These are phyloP conservation scores for Lachancea mirantina DNA, from an alignment of 805 yeast species.

Conservation along the genomic window DNA sequence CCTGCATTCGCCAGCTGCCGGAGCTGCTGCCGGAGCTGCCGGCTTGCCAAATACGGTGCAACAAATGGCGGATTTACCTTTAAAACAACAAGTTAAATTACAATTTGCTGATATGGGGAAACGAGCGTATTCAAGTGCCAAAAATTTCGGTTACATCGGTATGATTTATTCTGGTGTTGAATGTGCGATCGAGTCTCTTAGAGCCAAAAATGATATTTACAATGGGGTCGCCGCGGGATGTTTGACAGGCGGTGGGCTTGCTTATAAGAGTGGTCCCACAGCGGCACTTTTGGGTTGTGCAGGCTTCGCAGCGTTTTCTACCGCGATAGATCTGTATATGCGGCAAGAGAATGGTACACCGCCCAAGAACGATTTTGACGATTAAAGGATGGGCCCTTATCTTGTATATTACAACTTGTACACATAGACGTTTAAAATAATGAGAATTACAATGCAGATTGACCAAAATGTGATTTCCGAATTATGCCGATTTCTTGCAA, in stretches of 20 bases:
- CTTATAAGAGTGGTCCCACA: conserved; percentile 87
- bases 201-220: conserved; percentile 88
- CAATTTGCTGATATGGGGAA: conserved; percentile 90
- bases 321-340: conserved; percentile 81
- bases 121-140: conserved; percentile 82
- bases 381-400: conserved; percentile 22
- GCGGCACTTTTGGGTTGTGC: conserved; percentile 91
- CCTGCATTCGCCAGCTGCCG: conserved; percentile 28
- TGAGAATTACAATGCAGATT: conserved; percentile 26
- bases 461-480: conserved; percentile 20
- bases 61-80: conserved; percentile 75
- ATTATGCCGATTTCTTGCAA: background rate
- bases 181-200: conserved; percentile 73
- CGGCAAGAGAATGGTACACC: conserved; percentile 78
- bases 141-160: conserved; percentile 90
- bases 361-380: conserved; percentile 82
- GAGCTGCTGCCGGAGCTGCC: conserved; percentile 11
- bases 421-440: conserved; percentile 24
- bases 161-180: conserved; percentile 88
- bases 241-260: conserved; percentile 92
- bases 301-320: conserved; percentile 93
- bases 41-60: conserved; percentile 29
- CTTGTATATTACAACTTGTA: conserved; percentile 18
- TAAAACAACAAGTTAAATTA: conserved; percentile 84
- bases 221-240: conserved; percentile 94